phyloP scores from a whole-genome alignment of 129 eudicot species.

The Saposhnikovia divaricata region DNA sequence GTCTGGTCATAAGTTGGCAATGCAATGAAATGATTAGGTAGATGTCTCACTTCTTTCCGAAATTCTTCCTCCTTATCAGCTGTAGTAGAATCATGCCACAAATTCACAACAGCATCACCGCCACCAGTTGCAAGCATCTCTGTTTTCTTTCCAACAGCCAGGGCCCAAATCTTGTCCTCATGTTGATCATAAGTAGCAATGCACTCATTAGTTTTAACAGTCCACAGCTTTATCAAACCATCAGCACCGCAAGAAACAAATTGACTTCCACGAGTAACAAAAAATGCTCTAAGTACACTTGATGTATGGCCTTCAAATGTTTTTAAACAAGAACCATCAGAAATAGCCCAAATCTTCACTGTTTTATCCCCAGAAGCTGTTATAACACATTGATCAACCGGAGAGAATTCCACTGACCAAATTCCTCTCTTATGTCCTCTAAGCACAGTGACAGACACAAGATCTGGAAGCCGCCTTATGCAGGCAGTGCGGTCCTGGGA shows the following conservation, averaged over 20 bases:
- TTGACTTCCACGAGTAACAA: constrained; percentile 81
- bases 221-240: constrained; percentile 90
- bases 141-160: constrained; percentile 85
- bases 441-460: constrained; percentile 56
- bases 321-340: constrained; percentile 88
- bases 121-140: constrained; percentile 98
- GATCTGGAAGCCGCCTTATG: constrained; percentile 82
- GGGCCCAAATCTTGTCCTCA: constrained; percentile 95
- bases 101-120: constrained; percentile 74
- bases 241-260: constrained; percentile 94
- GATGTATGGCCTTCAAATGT: constrained; percentile 98
- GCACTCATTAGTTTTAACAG: constrained; percentile 73
- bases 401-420: constrained; percentile 97
- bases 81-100: constrained; percentile 94
- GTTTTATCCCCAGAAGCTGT: constrained; percentile 97
- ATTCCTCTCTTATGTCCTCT: constrained; percentile 93
- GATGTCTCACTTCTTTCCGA: constrained; percentile 61
- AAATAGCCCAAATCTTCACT: constrained; percentile 75
- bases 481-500: constrained; percentile 97
- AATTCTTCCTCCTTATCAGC: constrained; percentile 82
- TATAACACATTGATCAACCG: constrained; percentile 86
- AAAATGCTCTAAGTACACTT: constrained; percentile 77
- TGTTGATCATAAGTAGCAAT: constrained; percentile 88
- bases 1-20: not conserved
- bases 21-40: not conserved